phyloP scores from a whole-genome alignment of 2,329 filamentous ascomycete genomes.

The Talaromyces sp. region DNA sequence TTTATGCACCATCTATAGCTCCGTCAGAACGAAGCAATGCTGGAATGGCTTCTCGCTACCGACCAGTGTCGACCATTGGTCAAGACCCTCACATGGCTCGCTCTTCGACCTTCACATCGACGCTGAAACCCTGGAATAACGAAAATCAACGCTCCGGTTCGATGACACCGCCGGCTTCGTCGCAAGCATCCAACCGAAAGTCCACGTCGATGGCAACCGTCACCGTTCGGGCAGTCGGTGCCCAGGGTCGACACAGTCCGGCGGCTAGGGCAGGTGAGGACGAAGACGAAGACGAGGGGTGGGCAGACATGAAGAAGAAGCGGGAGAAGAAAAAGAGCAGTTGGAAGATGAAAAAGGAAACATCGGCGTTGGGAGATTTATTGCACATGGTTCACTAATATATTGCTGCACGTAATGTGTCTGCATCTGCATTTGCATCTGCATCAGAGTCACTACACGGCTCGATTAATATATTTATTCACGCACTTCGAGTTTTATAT shows the following conservation, averaged over 20 bases:
- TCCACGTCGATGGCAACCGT: slow-evolving; percentile 23
- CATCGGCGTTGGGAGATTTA: slow-evolving; percentile 31
- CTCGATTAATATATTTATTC: background rate
- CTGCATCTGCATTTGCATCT: background rate
- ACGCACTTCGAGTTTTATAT: background rate
- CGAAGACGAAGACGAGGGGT: slow-evolving; percentile 47
- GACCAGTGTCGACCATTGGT: slow-evolving; percentile 71
- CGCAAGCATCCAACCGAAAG: slow-evolving; percentile 21
- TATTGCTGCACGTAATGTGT: background rate
- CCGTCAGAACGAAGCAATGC: slow-evolving; percentile 94
- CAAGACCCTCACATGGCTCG: slow-evolving; percentile 24
- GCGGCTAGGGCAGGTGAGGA: slow-evolving; percentile 30
- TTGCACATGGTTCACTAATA: slow-evolving; percentile 28
- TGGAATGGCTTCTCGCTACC: slow-evolving; percentile 82
- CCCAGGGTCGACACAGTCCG: slow-evolving; percentile 15
- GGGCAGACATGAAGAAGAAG: slow-evolving; percentile 49
- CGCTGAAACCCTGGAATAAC: slow-evolving; percentile 33
- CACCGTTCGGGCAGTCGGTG: slow-evolving; percentile 26
- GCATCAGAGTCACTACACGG: background rate
- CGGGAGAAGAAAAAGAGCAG: slow-evolving; percentile 46
- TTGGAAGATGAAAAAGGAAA: slow-evolving; percentile 42
- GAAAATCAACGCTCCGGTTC: slow-evolving; percentile 27
- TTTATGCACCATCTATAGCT: slow-evolving; percentile 85
- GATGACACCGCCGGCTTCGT: slow-evolving; percentile 18
- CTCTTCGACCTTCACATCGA: slow-evolving; percentile 30